phyloP scores from a whole-genome alignment of 2,329 filamentous ascomycete species.

The Alternaria tenuissima region DNA sequence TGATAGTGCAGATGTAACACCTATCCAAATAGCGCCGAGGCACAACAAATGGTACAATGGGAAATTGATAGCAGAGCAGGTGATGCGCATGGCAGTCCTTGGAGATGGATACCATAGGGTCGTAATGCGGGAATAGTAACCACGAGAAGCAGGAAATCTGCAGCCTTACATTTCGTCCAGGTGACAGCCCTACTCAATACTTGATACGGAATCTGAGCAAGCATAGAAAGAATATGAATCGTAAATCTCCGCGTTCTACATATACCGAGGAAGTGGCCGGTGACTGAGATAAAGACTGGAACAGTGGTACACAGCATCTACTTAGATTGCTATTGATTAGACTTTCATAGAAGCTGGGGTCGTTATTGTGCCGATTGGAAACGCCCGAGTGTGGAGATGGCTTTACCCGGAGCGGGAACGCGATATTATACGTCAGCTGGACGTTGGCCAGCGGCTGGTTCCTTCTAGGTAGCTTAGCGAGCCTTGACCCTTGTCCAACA shows the following conservation, averaged over 20 bases:
- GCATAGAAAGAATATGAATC: slow-evolving; percentile 36
- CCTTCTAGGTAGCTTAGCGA: slow-evolving; percentile 32
- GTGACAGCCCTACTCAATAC: slow-evolving; percentile 23
- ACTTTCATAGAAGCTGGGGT: slow-evolving; percentile 27
- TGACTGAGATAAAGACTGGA: slow-evolving; percentile 28
- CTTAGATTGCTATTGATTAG: slow-evolving; percentile 46
- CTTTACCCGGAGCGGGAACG: slow-evolving; percentile 26
- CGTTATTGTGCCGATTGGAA: slow-evolving; percentile 34
- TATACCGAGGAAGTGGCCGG: slow-evolving; percentile 30
- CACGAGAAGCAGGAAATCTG: slow-evolving; percentile 22
- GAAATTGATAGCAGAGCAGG: slow-evolving; percentile 12
- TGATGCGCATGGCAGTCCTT: slow-evolving; percentile 21
- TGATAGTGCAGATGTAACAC: slow-evolving; percentile 24
- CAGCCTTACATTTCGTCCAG: slow-evolving; percentile 28
- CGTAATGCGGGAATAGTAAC: slow-evolving; percentile 15
- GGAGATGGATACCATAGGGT: slow-evolving; percentile 12
- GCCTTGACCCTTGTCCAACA: slow-evolving; percentile 15
- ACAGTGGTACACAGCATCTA: slow-evolving; percentile 33
- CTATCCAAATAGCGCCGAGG: slow-evolving; percentile 29
- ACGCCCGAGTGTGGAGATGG: slow-evolving; percentile 30
- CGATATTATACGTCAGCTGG: slow-evolving; percentile 33
- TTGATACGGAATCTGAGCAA: slow-evolving; percentile 23
- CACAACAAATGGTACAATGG: slow-evolving; percentile 31
- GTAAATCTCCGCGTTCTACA: slow-evolving; percentile 33
- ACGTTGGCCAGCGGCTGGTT: slow-evolving; percentile 24